Evolutionary conservation across 2,329 filamentous ascomycete species (phyloP).

Genomic region (Aaosphaeria arxii): DNA sequence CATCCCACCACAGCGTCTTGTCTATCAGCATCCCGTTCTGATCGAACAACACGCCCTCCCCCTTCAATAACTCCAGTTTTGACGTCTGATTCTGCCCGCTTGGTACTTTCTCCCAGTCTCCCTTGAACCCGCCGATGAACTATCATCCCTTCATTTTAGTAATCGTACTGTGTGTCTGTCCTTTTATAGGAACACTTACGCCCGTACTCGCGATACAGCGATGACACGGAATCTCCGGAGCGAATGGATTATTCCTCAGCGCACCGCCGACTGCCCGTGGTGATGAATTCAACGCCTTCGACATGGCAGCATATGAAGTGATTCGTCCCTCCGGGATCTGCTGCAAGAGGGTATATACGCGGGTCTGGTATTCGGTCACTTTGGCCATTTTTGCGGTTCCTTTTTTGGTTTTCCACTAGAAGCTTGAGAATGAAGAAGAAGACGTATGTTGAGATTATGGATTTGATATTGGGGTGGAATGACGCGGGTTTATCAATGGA

Average conservation of each 20-base stretch:
- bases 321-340: constrained; percentile 74
- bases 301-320: constrained; percentile 74
- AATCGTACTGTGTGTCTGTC: background rate
- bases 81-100: constrained; percentile 62
- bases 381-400: too few species aligned
- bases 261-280: constrained; percentile 77
- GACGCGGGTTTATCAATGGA: too few species aligned
- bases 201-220: constrained; percentile 73
- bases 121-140: constrained; percentile 67
- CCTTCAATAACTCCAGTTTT: constrained; percentile 60
- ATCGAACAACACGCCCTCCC: constrained; percentile 65
- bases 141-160: constrained; percentile 3
- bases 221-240: constrained; percentile 78
- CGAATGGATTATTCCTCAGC: constrained; percentile 75
- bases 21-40: constrained; percentile 58
- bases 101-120: constrained; percentile 60
- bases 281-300: constrained; percentile 65
- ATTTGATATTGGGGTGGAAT: too few species aligned
- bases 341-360: constrained; percentile 68
- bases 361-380: constrained; percentile 36
- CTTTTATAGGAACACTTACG: constrained; percentile 27
- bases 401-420: too few species aligned
- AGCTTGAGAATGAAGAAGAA: too few species aligned
- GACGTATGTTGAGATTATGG: too few species aligned
- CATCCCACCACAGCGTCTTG: constrained; percentile 42